These are phyloP conservation scores for Decorospora gaudefroyi DNA, from an alignment of 2,329 filamentous ascomycete species.

Conservation along the genomic window DNA sequence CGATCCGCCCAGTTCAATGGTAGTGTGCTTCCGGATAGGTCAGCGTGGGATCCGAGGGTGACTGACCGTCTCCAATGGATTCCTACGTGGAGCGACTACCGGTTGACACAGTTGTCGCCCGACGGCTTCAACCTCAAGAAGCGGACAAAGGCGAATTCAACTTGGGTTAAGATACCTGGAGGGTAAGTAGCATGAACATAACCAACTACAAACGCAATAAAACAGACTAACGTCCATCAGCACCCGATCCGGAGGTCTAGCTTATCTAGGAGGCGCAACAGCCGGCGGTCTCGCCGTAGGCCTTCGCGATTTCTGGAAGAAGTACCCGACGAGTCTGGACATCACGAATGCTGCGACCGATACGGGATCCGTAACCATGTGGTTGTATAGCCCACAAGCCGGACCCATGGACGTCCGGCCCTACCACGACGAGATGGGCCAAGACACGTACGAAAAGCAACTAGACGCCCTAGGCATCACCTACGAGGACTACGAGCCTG, in stretches of 20 bases:
- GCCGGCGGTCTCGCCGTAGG: slow-evolving; percentile 64
- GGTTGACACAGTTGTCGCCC: slow-evolving; percentile 60
- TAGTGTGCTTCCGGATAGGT: slow-evolving; percentile 45
- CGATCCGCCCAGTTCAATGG: slow-evolving; percentile 59
- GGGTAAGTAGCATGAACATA: too few relatives aligned
- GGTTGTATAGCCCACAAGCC: slow-evolving; percentile 63
- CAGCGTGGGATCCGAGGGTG: slow-evolving; percentile 56
- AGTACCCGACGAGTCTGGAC: slow-evolving; percentile 63
- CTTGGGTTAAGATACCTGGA: slow-evolving; percentile 63
- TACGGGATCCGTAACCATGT: slow-evolving; percentile 60
- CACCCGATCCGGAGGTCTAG: slow-evolving; percentile 60
- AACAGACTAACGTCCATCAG: too few relatives aligned
- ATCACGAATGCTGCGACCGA: slow-evolving; percentile 58
- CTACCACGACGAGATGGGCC: slow-evolving; percentile 62
- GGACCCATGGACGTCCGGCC: slow-evolving; percentile 61
- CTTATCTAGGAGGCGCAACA: slow-evolving; percentile 62
- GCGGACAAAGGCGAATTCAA: slow-evolving; percentile 61
- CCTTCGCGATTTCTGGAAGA: slow-evolving; percentile 66
- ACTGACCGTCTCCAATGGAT: slow-evolving; percentile 59
- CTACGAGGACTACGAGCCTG: slow-evolving; percentile 65
- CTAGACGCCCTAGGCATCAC: slow-evolving; percentile 65
- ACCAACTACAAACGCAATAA: too few relatives aligned
- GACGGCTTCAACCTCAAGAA: slow-evolving; percentile 66
- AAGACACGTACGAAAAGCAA: slow-evolving; percentile 62
- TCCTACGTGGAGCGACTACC: slow-evolving; percentile 63